Evolutionary conservation across 108 stramenopile genomes (phyloP), one percentile per base, ranked within the genome.

Genomic region (Cyclotella baltica): DNA sequence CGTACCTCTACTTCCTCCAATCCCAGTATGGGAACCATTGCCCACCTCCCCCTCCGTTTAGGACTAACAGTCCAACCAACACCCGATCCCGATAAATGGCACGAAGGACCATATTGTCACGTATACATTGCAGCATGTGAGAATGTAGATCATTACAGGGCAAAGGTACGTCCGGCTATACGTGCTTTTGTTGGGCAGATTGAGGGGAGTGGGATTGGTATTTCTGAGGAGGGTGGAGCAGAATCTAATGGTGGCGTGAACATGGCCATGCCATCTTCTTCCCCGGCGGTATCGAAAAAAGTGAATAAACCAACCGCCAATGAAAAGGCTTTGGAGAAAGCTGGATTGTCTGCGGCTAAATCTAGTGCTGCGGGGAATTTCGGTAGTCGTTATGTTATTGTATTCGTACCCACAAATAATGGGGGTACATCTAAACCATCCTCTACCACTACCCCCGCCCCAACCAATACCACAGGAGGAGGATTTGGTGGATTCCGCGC

Each of bases 161-260:
- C 73, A 43, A 92, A 89, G 51, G 89, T 95, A 13, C 81, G 90
- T 25, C 93, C 92, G 25, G 85, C 93, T 0, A 38, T 95, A 3
- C 73, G 84, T 70, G 91, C 89, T 0, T 95, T 95, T 77, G 89
- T 92, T n/a, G 89, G 83, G 67, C 90, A 92, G 68, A 80, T 95
- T 33, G 90, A 92, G 65, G 81, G 85, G 20, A 72, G 86, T 11
- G 85, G 88, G 3, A 76, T 62, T 6, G 66, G 69, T 28, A 31
- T 36, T 16, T 11, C 5, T 20, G 76, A 53, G 1, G 67, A 62
- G 30, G 35, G 46, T 29, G 47, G 31, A 56, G 29, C 10, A 16
- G 67, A 27, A n/a, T 23, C 40, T 0, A 37, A 29, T 28, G 36
- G 27, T 19, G 55, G 16, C 11, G 20, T 20, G 2, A 22, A 20